Evolutionary conservation across 352 stramenopile genomes (phyloP), one percentile per base, ranked within the genome.

Genomic region (Saprolegnia diclina): DNA sequence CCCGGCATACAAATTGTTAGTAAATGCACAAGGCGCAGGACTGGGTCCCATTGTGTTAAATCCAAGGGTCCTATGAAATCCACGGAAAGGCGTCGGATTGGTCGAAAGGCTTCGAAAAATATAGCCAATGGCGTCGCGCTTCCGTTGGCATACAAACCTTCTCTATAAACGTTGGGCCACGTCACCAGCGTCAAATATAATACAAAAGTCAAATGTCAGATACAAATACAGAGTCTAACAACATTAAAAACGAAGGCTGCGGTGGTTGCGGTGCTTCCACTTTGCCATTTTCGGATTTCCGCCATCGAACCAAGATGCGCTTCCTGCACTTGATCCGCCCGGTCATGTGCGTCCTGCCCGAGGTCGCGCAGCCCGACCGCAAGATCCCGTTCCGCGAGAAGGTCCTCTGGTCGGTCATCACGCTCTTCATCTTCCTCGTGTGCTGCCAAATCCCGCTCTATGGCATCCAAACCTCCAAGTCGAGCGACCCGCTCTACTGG

Each of bases 381-480:
- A 98, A 94, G 91, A 98, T 99, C 79, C 96, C 96, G 52, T 99
- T 99, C 87, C 92, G 97, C 73, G 97, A 99, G 83, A 99, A 99
- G 84, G 90, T 99, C 54, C 80, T 99, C 52, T 99, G 97, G 96
- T 99, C 97, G 13, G 97, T 98, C 55, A 98, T 99, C 78, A 98
- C 96, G 71, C 91, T 99, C 29, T 99, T 99, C 88, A 99, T 99
- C 74, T 99, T 99, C 85, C 86, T 99, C 62, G 97, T 99, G 40
- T 99, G 96, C 79, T 99, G 97, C 77, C 97, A 99, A 86, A 99
- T 99, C 77, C 97, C 97, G 61, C 91, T 99, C 63, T 99, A 99
- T 82, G 97, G 97, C 73, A 97, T 99, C 73, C 92, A 98, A 80
- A 98, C 89, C 50, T 97, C 95, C 73, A 98, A 99, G 83, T 98